Percentiles rank a stretch among this genome's conserved stretches.
Conservation (phyloP, 2,329 filamentous ascomycete species). For the Podosphaera fusca region DNA sequence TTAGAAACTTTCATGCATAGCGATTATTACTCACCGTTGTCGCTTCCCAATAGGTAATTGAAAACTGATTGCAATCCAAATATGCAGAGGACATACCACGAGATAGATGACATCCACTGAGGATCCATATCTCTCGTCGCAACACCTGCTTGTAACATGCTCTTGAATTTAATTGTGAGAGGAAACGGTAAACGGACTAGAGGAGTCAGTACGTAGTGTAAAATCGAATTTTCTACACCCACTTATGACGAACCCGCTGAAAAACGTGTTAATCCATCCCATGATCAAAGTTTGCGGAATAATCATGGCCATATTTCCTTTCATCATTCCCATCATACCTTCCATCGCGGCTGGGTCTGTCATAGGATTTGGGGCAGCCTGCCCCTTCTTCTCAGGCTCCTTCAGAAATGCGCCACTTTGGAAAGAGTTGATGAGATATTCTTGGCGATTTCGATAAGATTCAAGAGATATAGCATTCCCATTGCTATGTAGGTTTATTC, state of each 20-base stretch:
- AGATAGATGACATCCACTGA: constrained; percentile 93
- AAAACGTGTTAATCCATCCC: constrained; percentile 99
- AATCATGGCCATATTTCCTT: constrained; percentile 99
- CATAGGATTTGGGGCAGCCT: constrained; percentile 82
- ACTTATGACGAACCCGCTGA: constrained; percentile 95
- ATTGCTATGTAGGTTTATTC: constrained; percentile 65
- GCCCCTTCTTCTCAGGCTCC: constrained; percentile 63
- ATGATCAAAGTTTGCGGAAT: constrained; percentile 96
- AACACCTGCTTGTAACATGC: constrained; percentile 93
- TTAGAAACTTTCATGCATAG: not conserved
- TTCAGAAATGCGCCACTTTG: constrained; percentile 77
- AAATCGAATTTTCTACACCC: constrained; percentile 17
- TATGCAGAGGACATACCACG: constrained; percentile 95
- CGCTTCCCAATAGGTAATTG: constrained; percentile 84
- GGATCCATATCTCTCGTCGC: constrained; percentile 92
- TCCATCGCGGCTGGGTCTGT: constrained; percentile 93
- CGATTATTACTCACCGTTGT: constrained; percentile 48
- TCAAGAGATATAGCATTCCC: constrained; percentile 54
- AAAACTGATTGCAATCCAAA: constrained; percentile 95
- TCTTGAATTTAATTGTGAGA: constrained; percentile 96
- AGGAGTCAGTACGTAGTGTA: constrained; percentile 6
- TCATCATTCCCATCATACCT: constrained; percentile 99
- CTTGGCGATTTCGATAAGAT: constrained; percentile 60
- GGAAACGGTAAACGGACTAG: constrained; percentile 90
- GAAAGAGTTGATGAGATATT: constrained; percentile 59